These are phyloP conservation scores for Lepidium aucheri DNA, from an alignment of 345 rosid genomes.

Conservation along the genomic window DNA sequence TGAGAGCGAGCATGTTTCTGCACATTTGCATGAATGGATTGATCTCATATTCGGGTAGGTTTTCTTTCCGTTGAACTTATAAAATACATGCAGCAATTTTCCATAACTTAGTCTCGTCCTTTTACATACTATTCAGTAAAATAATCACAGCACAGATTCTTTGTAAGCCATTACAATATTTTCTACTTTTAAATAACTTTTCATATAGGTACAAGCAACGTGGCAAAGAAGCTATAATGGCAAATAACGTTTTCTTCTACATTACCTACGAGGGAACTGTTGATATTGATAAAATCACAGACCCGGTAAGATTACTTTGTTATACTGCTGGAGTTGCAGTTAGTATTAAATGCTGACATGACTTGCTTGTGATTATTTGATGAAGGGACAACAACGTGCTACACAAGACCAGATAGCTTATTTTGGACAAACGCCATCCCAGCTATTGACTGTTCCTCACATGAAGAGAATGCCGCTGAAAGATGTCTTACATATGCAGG, in stretches of 20 bases:
- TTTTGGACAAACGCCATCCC: conserved; percentile 99
- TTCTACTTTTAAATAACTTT: conserved; percentile 9
- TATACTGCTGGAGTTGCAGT: neutral
- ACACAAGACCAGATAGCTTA: conserved; percentile 98
- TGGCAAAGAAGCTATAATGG: conserved; percentile 91
- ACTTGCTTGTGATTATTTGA: conserved; percentile 12
- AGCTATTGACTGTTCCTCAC: conserved; percentile 84
- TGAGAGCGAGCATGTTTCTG: conserved; percentile 95
- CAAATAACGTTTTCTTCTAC: conserved; percentile 95
- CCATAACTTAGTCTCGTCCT: conserved; percentile 1
- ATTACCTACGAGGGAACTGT: conserved; percentile 95
- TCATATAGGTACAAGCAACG: conserved; percentile 84
- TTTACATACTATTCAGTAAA: conserved; percentile 1
- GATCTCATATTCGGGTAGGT: conserved; percentile 94
- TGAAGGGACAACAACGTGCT: conserved; percentile 84
- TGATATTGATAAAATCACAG: conserved; percentile 78
- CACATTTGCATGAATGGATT: conserved; percentile 96
- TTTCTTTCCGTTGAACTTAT: conserved; percentile 1
- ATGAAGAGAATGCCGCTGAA: conserved; percentile 67
- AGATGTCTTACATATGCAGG: conserved; percentile 93
- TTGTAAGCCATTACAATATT: neutral
- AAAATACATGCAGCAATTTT: neutral
- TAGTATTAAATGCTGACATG: conserved; percentile 1
- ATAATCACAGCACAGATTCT: neutral
- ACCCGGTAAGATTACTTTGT: conserved; percentile 54